Evolutionary conservation across 495 filamentous ascomycete genomes (phyloP).

Genomic region (Amphirosellinia nigrospora): DNA sequence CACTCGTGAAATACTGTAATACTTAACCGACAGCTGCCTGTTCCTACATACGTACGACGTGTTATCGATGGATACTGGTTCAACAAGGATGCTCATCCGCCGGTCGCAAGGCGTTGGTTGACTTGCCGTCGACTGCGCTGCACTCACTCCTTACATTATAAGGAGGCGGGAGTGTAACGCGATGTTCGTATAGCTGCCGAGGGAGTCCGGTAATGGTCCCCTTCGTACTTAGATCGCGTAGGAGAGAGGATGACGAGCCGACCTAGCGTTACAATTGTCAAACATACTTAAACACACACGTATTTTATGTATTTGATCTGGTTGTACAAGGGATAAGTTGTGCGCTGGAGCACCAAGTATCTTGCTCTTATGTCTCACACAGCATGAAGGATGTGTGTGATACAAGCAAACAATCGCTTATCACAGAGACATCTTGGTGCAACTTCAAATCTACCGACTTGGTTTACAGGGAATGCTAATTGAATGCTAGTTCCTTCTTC

Average conservation of each 20-base stretch:
- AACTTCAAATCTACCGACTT: constrained; percentile 1
- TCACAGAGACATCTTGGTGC: constrained; percentile 1
- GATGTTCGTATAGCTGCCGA: constrained; percentile 13
- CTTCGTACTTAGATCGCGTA: background rate
- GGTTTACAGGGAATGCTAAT: background rate
- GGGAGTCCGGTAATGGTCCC: background rate
- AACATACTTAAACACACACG: background rate
- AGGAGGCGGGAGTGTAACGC: background rate
- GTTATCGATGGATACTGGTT: background rate
- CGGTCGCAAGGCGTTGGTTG: constrained; percentile 1
- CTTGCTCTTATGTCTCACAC: background rate
- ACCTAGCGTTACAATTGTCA: background rate
- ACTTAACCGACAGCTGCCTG: background rate
- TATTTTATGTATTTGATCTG: background rate
- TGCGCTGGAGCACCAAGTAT: background rate
- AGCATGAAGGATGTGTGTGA: constrained; percentile 4
- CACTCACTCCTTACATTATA: background rate
- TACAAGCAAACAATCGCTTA: background rate
- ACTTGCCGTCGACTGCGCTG: background rate
- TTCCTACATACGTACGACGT: background rate
- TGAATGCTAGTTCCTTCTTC: background rate
- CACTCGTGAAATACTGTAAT: background rate
- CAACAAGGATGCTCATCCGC: constrained; percentile 10
- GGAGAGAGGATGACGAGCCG: constrained; percentile 3
- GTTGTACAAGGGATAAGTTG: constrained; percentile 1